Conservation (phyloP, 2,329 filamentous ascomycete species). For the Venturia nashicola region DNA sequence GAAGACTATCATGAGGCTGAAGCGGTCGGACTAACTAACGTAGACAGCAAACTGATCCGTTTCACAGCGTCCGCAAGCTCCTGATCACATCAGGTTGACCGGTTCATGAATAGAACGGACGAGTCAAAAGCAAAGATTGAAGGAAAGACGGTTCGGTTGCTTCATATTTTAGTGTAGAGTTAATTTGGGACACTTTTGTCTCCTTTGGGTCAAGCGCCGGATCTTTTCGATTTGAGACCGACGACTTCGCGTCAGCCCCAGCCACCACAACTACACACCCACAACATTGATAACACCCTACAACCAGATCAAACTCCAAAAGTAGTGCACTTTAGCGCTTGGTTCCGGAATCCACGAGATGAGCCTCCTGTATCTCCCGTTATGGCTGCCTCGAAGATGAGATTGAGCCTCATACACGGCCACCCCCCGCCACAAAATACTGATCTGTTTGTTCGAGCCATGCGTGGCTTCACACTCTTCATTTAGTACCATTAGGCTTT, state of each 20-base stretch:
- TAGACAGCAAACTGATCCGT: no score
- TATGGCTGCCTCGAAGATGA: not conserved
- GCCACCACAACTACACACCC: not conserved
- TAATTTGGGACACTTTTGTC: not conserved
- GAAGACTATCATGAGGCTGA: not conserved
- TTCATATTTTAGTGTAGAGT: not conserved
- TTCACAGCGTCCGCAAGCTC: no score
- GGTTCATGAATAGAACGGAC: not conserved
- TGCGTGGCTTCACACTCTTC: not conserved
- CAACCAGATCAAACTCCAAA: not conserved
- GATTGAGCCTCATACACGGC: not conserved
- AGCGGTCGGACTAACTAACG: not conserved
- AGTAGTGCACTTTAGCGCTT: not conserved
- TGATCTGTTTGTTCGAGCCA: not conserved
- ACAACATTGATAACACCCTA: not conserved
- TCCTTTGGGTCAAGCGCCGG: not conserved
- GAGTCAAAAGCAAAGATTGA: not conserved
- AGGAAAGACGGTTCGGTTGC: not conserved
- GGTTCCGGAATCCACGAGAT: not conserved
- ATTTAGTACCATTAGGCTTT: not conserved
- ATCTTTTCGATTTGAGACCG: not conserved
- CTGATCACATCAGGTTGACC: not conserved
- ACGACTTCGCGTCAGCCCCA: not conserved
- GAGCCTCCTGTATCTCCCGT: not conserved
- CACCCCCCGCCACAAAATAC: not conserved